phyloP scores from a whole-genome alignment of 345 rosid species.

The Boechera retrofracta region DNA sequence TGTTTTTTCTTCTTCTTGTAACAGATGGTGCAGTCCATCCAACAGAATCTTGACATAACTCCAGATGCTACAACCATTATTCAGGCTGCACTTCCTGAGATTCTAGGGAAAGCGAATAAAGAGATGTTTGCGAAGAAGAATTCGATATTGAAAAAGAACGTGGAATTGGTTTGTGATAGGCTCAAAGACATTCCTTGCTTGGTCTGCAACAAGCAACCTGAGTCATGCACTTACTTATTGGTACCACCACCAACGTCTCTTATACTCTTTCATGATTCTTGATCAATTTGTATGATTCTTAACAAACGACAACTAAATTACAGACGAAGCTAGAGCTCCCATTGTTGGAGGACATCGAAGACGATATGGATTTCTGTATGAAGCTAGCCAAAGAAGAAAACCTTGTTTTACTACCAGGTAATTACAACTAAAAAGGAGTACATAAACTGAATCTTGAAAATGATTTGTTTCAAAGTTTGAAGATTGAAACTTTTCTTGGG shows the following conservation, averaged over 20 bases:
- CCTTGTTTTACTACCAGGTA: slow-evolving; percentile 60
- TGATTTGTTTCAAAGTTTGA: neutral
- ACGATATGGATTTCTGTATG: slow-evolving; percentile 69
- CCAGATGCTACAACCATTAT: slow-evolving; percentile 56
- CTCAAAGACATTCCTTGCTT: slow-evolving; percentile 57
- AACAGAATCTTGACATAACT: slow-evolving; percentile 45
- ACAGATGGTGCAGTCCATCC: slow-evolving; percentile 55
- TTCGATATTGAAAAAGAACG: slow-evolving; percentile 45
- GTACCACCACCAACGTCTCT: slow-evolving; percentile 37
- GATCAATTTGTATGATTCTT: neutral
- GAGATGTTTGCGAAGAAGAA: slow-evolving; percentile 43
- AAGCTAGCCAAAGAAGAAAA: slow-evolving; percentile 71
- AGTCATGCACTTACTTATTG: slow-evolving; percentile 72
- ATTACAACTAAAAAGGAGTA: neutral
- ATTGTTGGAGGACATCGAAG: slow-evolving; percentile 51
- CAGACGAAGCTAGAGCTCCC: slow-evolving; percentile 55
- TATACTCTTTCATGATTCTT: neutral
- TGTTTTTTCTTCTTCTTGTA: neutral
- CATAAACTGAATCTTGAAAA: neutral
- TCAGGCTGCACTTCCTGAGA: slow-evolving; percentile 65
- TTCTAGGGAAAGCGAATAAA: slow-evolving; percentile 49
- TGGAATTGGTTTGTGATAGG: slow-evolving; percentile 47
- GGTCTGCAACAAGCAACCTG: slow-evolving; percentile 53
- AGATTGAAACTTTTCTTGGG: neutral
- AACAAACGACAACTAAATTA: neutral